Percentiles rank a stretch among this genome's conserved stretches.
Conservation (phyloP, 805 yeast species). For the Zygosaccharomyces kombuchaensis region DNA sequence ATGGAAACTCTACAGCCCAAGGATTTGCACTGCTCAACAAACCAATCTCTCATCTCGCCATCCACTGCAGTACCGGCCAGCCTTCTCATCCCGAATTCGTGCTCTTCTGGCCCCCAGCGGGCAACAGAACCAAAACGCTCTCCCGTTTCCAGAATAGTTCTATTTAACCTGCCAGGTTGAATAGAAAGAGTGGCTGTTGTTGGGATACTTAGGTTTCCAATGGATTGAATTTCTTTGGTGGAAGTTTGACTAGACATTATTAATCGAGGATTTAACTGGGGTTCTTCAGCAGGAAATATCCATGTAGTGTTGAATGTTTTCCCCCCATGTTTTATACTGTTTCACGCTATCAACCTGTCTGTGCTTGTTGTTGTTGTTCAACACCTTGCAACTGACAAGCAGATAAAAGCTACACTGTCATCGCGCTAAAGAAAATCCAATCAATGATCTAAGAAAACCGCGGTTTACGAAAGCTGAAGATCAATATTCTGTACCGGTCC, state of each 20-base stretch:
- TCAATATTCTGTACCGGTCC: too few relatives aligned
- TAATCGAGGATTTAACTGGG: not conserved
- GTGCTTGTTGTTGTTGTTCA: too few relatives aligned
- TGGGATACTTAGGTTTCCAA: not conserved
- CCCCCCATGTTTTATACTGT: not conserved
- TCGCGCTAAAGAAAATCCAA: too few relatives aligned
- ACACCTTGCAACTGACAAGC: too few relatives aligned
- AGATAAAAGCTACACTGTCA: too few relatives aligned
- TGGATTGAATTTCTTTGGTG: not conserved
- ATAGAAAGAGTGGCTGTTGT: constrained; percentile 19
- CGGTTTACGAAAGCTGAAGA: too few relatives aligned
- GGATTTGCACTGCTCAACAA: constrained; percentile 43
- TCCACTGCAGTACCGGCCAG: constrained; percentile 59
- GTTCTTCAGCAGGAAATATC: too few relatives aligned
- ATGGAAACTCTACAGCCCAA: constrained; percentile 53
- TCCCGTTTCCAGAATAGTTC: constrained; percentile 58
- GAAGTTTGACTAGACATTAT: not conserved
- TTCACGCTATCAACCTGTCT: too few relatives aligned
- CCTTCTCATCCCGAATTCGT: constrained; percentile 63
- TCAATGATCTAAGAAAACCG: too few relatives aligned
- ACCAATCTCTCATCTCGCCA: constrained; percentile 61
- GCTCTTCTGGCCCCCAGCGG: constrained; percentile 48
- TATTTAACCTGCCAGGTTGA: constrained; percentile 41
- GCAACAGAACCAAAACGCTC: constrained; percentile 53
- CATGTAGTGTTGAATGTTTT: too few relatives aligned